Evolutionary conservation across 2,329 filamentous ascomycete genomes (phyloP), one percentile per base, ranked within the genome.

Genomic region (Thielaviopsis populi): DNA sequence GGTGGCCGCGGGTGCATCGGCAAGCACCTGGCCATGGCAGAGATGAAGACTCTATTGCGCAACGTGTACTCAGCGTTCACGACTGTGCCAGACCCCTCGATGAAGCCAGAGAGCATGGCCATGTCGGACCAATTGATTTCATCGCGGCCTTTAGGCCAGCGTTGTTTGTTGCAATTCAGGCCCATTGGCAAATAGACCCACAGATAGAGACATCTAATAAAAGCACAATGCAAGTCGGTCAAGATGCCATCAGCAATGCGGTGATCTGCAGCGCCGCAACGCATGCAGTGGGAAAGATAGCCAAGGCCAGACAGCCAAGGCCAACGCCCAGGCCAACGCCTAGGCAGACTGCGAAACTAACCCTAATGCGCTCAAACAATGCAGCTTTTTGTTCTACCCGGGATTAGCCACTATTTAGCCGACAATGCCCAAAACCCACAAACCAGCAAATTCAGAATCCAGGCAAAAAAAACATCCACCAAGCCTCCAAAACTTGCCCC

Each of bases 71-170:
- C 79, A 2, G 73, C 72, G 15, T 87, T 80, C 65, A 75, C 72
- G 30, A 87, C 85, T 0, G 72, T 78, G 7, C 77, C 81, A 0
- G 82, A 85, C 40, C 65, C 70, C 8, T 75, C 74, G 15, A 84
- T 82, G 78, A 80, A 77, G 68, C 73, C 73, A 5, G 78, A 76
- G 37, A 77, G 77, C 27, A 87, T 88, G 85, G 75, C 76, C 41
- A 82, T 87, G 76, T 79, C 82, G 24, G 84, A 88, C 69, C 84
- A 87, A 70, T 75, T 87, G 40, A 86, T 88, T 63, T 86, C 85
- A 8, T 80, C 83, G 17, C 76, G 85, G 58, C 85, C 85, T 0
- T 71, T 77, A 50, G 83, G 80, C 5, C 80, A 85, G 70, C 79
- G 72, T 62, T 88, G 85, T 68, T 72, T 82, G 63, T 70, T 88